Percentiles rank a stretch among this genome's conserved stretches.
phyloP scores from a whole-genome alignment of 345 rosid genomes.

The Odontarrhena argentea region DNA sequence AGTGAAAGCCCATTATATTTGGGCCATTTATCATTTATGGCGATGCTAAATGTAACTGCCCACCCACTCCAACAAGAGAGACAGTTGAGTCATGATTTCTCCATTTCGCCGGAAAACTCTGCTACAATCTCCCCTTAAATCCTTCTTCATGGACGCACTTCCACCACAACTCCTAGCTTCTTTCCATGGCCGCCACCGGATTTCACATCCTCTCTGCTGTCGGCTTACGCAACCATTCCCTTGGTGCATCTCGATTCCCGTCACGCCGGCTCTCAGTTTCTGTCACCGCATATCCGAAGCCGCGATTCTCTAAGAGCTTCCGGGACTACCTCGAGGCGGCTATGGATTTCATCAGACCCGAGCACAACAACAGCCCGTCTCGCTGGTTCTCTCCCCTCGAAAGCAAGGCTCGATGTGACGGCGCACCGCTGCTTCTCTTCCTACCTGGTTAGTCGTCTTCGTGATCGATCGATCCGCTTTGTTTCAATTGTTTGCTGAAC shows the following conservation, averaged over 20 bases:
- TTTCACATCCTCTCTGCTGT: slow-evolving; percentile 25
- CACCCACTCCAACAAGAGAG: not conserved
- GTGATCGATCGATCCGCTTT: too few relatives aligned
- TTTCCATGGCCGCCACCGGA: slow-evolving; percentile 33
- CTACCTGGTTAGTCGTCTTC: slow-evolving; percentile 55
- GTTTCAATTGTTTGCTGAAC: not conserved
- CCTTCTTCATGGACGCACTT: slow-evolving; percentile 4
- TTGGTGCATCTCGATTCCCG: not conserved
- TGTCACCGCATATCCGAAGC: slow-evolving; percentile 13
- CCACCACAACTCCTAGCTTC: slow-evolving; percentile 6
- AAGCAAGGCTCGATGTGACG: slow-evolving; percentile 47
- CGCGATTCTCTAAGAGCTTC: slow-evolving; percentile 39
- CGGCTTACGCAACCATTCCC: slow-evolving; percentile 17
- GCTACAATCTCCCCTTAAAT: slow-evolving; percentile 1
- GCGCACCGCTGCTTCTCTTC: slow-evolving; percentile 70
- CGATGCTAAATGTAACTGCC: too few relatives aligned
- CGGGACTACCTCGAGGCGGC: slow-evolving; percentile 55
- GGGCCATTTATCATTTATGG: not conserved
- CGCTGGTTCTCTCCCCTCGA: slow-evolving; percentile 81
- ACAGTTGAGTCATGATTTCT: slow-evolving; percentile 27
- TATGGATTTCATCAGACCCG: slow-evolving; percentile 48
- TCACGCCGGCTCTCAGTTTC: slow-evolving; percentile 28
- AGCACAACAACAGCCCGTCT: slow-evolving; percentile 53
- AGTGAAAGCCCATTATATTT: slow-evolving; percentile 10
- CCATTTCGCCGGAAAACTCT: slow-evolving; percentile 27